Conservation (phyloP, 345 rosid species). For the Lepidium aucheri region DNA sequence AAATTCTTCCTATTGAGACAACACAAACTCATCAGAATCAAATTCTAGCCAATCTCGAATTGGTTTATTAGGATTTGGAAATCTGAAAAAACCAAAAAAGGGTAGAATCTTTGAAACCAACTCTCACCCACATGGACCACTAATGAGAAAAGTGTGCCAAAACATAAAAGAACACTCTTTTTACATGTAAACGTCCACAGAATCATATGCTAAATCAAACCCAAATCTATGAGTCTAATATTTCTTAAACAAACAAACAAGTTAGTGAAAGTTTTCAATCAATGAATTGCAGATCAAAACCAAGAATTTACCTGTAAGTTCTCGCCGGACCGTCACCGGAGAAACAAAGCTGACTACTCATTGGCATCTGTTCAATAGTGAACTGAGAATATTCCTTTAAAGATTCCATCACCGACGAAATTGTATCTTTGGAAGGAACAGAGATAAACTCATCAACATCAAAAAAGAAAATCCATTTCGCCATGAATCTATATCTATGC, state of each 20-base stretch:
- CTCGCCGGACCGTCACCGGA: conserved; percentile 46
- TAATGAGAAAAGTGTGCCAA: background rate
- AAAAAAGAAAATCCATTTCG: conserved; percentile 87
- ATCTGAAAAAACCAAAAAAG: background rate
- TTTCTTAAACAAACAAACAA: background rate
- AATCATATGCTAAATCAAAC: conserved; percentile 4
- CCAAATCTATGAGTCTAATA: background rate
- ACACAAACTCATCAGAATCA: conserved; percentile 1
- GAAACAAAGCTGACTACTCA: conserved; percentile 70
- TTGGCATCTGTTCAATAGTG: conserved; percentile 85
- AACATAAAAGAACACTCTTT: background rate
- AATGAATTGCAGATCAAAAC: background rate
- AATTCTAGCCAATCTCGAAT: background rate
- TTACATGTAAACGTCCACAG: background rate
- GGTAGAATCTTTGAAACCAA: conserved; percentile 20
- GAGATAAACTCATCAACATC: conserved; percentile 79
- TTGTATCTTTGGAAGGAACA: conserved; percentile 42
- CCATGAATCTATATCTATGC: conserved; percentile 60
- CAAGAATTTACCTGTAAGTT: conserved; percentile 49
- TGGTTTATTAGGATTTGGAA: background rate
- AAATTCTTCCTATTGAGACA: background rate
- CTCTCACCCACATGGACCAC: conserved; percentile 7
- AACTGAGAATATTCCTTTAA: conserved; percentile 57
- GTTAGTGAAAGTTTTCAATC: background rate
- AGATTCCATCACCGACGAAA: conserved; percentile 55